These are phyloP conservation scores for Paradendryphiella salina DNA, from an alignment of 2,329 filamentous ascomycete species.

Conservation along the genomic window DNA sequence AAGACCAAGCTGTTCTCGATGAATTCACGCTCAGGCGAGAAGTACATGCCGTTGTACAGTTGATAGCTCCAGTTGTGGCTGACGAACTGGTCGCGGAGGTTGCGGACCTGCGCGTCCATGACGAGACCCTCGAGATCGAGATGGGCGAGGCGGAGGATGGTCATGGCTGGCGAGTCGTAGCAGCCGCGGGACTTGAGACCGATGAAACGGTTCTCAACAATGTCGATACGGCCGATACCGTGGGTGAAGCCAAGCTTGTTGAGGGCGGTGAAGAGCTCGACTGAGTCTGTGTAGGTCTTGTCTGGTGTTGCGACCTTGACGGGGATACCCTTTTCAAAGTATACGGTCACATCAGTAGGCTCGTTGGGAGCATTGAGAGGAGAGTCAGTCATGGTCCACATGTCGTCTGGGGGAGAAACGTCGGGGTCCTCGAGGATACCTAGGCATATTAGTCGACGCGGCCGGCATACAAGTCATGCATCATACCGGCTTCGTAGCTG, in stretches of 20 bases:
- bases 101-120: slow-evolving; percentile 68
- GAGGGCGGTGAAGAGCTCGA: slow-evolving; percentile 71
- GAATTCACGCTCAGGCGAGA: slow-evolving; percentile 72
- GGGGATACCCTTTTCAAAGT: slow-evolving; percentile 76
- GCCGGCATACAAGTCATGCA: too few species aligned
- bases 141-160: slow-evolving; percentile 59
- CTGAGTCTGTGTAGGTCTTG: slow-evolving; percentile 67
- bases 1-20: slow-evolving; percentile 61
- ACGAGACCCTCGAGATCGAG: slow-evolving; percentile 68
- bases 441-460: slow-evolving; percentile 9
- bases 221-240: slow-evolving; percentile 80
- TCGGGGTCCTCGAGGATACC: slow-evolving; percentile 66
- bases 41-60: slow-evolving; percentile 67
- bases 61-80: slow-evolving; percentile 54
- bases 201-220: slow-evolving; percentile 80
- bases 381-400: slow-evolving; percentile 76
- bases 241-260: slow-evolving; percentile 72
- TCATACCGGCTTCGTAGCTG: slow-evolving; percentile 72
- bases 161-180: slow-evolving; percentile 63
- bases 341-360: slow-evolving; percentile 70
- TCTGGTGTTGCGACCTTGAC: slow-evolving; percentile 63
- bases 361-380: slow-evolving; percentile 70
- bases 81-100: slow-evolving; percentile 71
- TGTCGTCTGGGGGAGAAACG: slow-evolving; percentile 70
- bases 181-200: slow-evolving; percentile 80